Evolutionary conservation across 441 rosid genomes (phyloP).

Genomic region (Arabidopsis lyrata): DNA sequence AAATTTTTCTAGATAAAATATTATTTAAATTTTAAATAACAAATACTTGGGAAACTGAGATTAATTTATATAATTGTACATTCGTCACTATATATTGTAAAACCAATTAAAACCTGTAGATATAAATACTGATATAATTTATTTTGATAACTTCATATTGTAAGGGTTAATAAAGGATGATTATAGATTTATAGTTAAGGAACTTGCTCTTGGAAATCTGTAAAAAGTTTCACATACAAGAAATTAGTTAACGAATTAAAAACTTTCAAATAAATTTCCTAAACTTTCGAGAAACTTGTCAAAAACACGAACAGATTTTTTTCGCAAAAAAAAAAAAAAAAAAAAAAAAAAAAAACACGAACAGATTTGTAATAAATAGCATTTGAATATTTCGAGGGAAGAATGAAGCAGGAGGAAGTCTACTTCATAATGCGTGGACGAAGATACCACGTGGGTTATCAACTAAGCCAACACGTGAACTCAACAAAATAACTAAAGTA

Average conservation of each 20-base stretch:
- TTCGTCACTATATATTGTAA: no score
- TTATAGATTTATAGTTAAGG: neutral
- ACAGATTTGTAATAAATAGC: slow-evolving; percentile 18
- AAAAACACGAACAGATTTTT: neutral
- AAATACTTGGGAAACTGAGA: no score
- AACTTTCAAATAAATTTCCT: neutral
- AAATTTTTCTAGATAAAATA: no score
- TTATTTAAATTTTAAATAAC: no score
- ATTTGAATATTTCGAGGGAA: slow-evolving; percentile 10
- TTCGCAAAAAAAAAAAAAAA: no score
- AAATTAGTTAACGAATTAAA: neutral
- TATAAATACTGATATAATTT: no score
- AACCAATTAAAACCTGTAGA: no score
- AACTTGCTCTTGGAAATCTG: neutral
- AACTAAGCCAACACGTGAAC: neutral
- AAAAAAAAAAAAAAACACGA: neutral
- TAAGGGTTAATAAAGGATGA: neutral
- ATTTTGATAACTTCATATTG: no score
- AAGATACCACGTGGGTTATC: slow-evolving; percentile 1
- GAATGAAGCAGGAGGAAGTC: slow-evolving; percentile 20
- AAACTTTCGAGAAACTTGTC: neutral
- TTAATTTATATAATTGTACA: no score
- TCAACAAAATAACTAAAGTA: neutral
- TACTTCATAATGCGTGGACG: slow-evolving; percentile 11
- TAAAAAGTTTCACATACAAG: no score